phyloP scores from a whole-genome alignment of 805 yeast genomes.

The Kazachstania martiniae region DNA sequence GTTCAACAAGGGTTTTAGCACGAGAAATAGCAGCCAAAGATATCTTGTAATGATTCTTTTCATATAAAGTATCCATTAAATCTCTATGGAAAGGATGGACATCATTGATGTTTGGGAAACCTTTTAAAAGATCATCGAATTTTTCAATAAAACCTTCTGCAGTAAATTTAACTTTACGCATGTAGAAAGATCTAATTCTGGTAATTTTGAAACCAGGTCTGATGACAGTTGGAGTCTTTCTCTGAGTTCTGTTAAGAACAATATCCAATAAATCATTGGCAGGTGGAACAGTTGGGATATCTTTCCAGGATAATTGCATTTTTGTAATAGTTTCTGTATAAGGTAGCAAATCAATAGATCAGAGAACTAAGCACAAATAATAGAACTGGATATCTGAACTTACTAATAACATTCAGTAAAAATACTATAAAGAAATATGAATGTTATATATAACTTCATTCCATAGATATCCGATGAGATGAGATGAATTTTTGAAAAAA shows the following conservation, averaged over 20 bases:
- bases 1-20: slow-evolving; percentile 90
- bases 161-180: slow-evolving; percentile 95
- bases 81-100: slow-evolving; percentile 98
- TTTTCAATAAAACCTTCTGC: slow-evolving; percentile 94
- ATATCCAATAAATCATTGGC: slow-evolving; percentile 91
- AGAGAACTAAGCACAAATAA: background rate
- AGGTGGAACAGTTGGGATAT: slow-evolving; percentile 89
- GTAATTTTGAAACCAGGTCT: slow-evolving; percentile 94
- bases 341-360: no score
- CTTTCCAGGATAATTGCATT: slow-evolving; percentile 99
- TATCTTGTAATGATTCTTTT: slow-evolving; percentile 95
- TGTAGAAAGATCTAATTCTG: slow-evolving; percentile 92
- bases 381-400: background rate
- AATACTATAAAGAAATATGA: no score
- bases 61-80: slow-evolving; percentile 94
- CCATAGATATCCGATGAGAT: no score
- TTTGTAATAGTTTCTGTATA: background rate
- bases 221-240: slow-evolving; percentile 98
- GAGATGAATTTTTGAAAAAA: no score
- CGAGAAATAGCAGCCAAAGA: slow-evolving; percentile 90
- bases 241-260: slow-evolving; percentile 92
- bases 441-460: background rate
- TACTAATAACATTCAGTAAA: background rate
- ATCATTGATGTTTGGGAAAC: slow-evolving; percentile 94
- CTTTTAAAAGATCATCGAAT: slow-evolving; percentile 70